Evolutionary conservation across 805 yeast genomes (phyloP), one percentile per base, ranked within the genome.

Genomic region (Wickerhamiella hasegawae): DNA sequence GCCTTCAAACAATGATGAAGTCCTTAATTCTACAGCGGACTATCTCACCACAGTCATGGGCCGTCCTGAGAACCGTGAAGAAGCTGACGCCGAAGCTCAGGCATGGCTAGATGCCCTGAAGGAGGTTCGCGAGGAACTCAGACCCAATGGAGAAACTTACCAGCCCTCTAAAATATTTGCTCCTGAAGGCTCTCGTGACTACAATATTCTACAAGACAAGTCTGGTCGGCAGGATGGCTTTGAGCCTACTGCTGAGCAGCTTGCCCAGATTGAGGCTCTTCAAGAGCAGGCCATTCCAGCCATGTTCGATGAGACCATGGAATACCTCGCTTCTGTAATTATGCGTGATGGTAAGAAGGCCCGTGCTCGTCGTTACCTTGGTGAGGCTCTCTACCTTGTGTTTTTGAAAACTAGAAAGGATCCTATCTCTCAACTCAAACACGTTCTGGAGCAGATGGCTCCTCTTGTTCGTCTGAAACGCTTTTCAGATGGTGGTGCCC

Each of bases 311-410:
- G 77, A 80, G n/a, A 69, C 75, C 16, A 63, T 85, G 33, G 74
- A 75, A 33, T 76, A 79, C 46, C 71, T 90, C 50, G 76, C 81
- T 36, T 84, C 84, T 53, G 66, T 84, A 61, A 73, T 90, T 41
- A 90, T 90, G 97, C 73, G 81, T 52, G 76, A 82, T 52, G 98
- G 98, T 29, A 75, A 76, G 55, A 90, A 85, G 55, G 70, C 80
- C 37, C 61, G 65, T 33, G 96, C 97, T 0, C 76, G 76, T 52
- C 76, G 68, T 46, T 65, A 68, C 33, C 64, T 90, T 37, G 68
- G 76, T 35, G 69, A 76, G 51, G 93, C 96, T 0, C 63, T 90
- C 34, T 84, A 85, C 52, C 61, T 85, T 33, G 77, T 76, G 28
- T 80, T 70, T 56, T 66, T 83, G 45, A 72, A 75, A 49, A 63